Percentiles rank a stretch among this genome's conserved stretches.
These are phyloP conservation scores for Aspergillus amoenus DNA, from an alignment of 2,329 filamentous ascomycete species.

Conservation along the genomic window DNA sequence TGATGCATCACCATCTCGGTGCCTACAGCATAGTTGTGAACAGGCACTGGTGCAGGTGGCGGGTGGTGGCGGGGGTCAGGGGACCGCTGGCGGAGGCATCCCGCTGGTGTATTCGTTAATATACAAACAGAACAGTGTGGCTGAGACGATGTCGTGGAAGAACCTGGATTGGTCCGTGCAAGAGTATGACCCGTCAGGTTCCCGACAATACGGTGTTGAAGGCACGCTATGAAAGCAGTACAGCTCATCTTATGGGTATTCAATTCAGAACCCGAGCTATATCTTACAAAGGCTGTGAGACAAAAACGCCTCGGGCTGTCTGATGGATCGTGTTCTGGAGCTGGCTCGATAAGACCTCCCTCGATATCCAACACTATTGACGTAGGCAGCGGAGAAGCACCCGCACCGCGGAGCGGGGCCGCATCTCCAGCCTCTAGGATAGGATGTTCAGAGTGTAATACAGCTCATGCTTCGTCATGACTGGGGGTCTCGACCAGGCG, in stretches of 20 bases:
- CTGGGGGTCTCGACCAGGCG: not conserved
- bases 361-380: not conserved
- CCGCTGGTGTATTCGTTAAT: not conserved
- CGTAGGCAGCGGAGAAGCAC: not conserved
- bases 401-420: constrained; percentile 5
- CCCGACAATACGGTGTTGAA: too few species aligned
- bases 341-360: not conserved
- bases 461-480: not conserved
- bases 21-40: too few species aligned
- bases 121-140: not conserved
- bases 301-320: not conserved
- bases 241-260: not conserved
- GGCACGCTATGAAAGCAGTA: not conserved
- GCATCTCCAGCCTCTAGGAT: not conserved
- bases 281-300: not conserved
- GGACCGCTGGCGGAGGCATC: not conserved
- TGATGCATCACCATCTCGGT: not conserved
- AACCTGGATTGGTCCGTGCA: not conserved
- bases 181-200: too few species aligned
- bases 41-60: not conserved
- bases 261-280: not conserved
- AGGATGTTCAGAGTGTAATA: not conserved
- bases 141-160: not conserved
- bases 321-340: not conserved
- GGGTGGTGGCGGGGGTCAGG: not conserved